These are phyloP conservation scores for Cicer pinnatifidum DNA, from an alignment of 306 rosid genomes.

Conservation along the genomic window DNA sequence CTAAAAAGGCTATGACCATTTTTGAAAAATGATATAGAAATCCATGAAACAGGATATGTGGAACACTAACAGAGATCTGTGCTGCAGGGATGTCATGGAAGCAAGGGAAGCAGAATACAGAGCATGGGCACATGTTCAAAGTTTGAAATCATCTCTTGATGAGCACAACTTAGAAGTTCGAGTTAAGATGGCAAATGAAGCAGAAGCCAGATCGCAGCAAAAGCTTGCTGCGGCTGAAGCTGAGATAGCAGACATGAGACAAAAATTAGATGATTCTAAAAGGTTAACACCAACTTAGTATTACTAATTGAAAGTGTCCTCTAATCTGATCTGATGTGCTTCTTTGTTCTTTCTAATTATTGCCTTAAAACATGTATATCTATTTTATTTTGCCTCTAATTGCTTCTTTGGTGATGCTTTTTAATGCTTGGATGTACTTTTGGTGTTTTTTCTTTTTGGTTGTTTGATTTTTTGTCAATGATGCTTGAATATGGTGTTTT, in stretches of 20 bases:
- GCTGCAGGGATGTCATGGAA: conserved; percentile 77
- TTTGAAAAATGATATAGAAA: background rate
- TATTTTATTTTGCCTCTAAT: background rate
- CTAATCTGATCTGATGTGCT: conserved; percentile 13
- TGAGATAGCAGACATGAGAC: conserved; percentile 80
- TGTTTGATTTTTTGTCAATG: conserved; percentile 34
- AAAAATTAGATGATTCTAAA: conserved; percentile 72
- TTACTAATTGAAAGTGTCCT: conserved; percentile 25
- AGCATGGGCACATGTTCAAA: conserved; percentile 85
- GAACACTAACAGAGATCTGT: conserved; percentile 38
- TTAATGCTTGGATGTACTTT: conserved; percentile 8
- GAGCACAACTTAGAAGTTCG: conserved; percentile 84
- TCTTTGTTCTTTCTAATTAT: background rate
- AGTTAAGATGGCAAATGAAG: conserved; percentile 92
- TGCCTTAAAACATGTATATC: background rate
- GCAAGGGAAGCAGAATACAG: conserved; percentile 83
- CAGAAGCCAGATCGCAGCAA: conserved; percentile 90
- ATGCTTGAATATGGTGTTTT: conserved; percentile 3
- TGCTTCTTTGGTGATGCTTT: conserved; percentile 16
- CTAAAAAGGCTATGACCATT: background rate
- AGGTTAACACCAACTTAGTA: conserved; percentile 54
- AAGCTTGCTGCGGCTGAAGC: conserved; percentile 97
- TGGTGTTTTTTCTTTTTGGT: conserved; percentile 23
- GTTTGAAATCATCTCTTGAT: conserved; percentile 80
- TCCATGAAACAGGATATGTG: conserved; percentile 5